Conservation (phyloP, 169 alveolate species). For the Eimeria praecox region DNA sequence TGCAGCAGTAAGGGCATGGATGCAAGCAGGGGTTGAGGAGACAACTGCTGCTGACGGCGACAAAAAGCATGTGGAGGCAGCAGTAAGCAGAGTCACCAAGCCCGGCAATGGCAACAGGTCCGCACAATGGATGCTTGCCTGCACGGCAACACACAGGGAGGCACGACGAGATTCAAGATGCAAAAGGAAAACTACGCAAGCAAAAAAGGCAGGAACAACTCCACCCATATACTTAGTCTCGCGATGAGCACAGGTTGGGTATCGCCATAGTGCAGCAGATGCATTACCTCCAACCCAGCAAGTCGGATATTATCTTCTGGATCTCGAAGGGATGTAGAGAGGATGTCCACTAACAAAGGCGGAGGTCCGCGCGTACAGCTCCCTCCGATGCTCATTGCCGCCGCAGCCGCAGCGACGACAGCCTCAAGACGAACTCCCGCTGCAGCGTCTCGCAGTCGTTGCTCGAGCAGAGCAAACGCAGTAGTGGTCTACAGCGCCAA, state of each 20-base stretch:
- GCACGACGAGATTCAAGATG: background rate
- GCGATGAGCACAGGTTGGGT: background rate
- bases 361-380: background rate
- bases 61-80: conserved; percentile 34
- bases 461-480: conserved; percentile 36
- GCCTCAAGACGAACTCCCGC: conserved; percentile 61
- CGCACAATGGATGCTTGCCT: conserved; percentile 38
- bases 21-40: background rate
- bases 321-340: conserved; percentile 38
- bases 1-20: conserved; percentile 43
- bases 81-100: conserved; percentile 54
- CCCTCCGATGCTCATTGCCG: conserved; percentile 9
- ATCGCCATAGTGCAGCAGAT: background rate
- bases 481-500: conserved; percentile 21
- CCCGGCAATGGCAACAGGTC: conserved; percentile 19
- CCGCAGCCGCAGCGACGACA: conserved; percentile 64
- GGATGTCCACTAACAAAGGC: conserved; percentile 19
- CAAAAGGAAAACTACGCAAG: background rate
- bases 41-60: conserved; percentile 61
- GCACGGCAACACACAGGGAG: background rate
- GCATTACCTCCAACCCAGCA: conserved; percentile 61
- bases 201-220: background rate
- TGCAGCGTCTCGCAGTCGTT: conserved; percentile 57
- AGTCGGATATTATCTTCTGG: conserved; percentile 38
- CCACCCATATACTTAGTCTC: background rate